Conservation (phyloP, 345 rosid genomes). For the Dipteronia sinensis region DNA sequence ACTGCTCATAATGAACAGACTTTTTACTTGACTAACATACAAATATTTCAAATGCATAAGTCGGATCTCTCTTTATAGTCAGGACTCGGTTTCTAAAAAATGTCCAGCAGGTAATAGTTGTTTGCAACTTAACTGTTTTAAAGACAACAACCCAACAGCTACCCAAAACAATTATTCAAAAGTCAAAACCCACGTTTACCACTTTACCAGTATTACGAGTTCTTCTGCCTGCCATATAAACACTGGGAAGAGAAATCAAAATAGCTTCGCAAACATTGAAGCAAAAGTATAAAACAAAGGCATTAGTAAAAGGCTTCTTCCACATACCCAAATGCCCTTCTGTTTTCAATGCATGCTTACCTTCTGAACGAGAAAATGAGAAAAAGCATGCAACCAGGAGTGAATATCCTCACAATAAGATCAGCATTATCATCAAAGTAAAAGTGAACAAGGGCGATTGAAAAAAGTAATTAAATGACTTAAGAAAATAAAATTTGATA, state of each 20-base stretch:
- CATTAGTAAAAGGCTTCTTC: conserved; percentile 15
- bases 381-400: conserved; percentile 21
- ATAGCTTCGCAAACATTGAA: not conserved
- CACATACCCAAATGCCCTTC: conserved; percentile 31
- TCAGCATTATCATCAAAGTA: conserved; percentile 9
- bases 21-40: conserved; percentile 2
- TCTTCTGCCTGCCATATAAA: conserved; percentile 46
- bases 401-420: conserved; percentile 22
- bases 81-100: not conserved
- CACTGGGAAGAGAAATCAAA: conserved; percentile 37
- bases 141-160: not conserved
- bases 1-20: not conserved
- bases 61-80: not conserved
- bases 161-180: conserved; percentile 19
- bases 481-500: conserved; percentile 21
- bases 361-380: conserved; percentile 32
- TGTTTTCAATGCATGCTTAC: conserved; percentile 23
- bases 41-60: not conserved
- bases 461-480: conserved; percentile 21
- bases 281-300: not conserved
- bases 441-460: conserved; percentile 15
- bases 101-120: not conserved
- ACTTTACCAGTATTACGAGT: conserved; percentile 21
- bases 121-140: not conserved
- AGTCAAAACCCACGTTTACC: conserved; percentile 22